Conservation (phyloP, 192 early-diverging fungal species). For the Lunasporangiospora selenospora region DNA sequence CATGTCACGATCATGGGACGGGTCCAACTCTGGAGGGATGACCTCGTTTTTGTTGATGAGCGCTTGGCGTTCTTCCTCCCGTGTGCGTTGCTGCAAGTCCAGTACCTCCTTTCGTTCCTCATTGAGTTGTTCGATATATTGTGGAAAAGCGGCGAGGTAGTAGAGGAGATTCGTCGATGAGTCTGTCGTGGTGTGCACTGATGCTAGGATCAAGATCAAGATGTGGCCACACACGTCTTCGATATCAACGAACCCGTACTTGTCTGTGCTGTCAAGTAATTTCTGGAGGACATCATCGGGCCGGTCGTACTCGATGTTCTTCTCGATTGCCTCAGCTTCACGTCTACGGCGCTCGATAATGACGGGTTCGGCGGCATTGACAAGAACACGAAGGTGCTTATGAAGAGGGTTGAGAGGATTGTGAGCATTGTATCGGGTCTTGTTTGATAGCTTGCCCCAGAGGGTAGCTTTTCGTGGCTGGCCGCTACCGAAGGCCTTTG, state of each 20-base stretch:
- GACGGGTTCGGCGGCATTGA: slow-evolving; percentile 14
- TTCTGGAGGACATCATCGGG: slow-evolving; percentile 47
- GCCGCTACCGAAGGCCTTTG: slow-evolving; percentile 3
- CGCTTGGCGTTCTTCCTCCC: slow-evolving; percentile 11
- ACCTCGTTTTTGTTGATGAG: slow-evolving; percentile 7
- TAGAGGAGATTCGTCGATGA: slow-evolving; percentile 33
- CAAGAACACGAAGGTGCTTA: slow-evolving; percentile 9
- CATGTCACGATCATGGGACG: slow-evolving; percentile 16
- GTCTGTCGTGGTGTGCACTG: slow-evolving; percentile 48
- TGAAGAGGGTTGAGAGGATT: slow-evolving; percentile 16
- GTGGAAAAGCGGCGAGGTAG: slow-evolving; percentile 30
- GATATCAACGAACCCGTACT: slow-evolving; percentile 34
- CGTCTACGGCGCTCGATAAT: slow-evolving; percentile 26
- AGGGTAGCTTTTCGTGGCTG: no score
- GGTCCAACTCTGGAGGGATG: slow-evolving; percentile 10
- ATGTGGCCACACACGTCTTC: slow-evolving; percentile 45
- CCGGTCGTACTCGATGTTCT: slow-evolving; percentile 2
- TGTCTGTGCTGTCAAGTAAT: slow-evolving; percentile 42
- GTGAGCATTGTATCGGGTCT: no score
- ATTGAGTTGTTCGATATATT: slow-evolving; percentile 26
- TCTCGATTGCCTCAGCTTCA: slow-evolving; percentile 13
- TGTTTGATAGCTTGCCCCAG: no score
- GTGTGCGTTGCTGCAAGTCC: slow-evolving; percentile 11
- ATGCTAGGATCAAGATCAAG: slow-evolving; percentile 44
- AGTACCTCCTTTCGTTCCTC: slow-evolving; percentile 47